Evolutionary conservation across 495 filamentous ascomycete species (phyloP), one percentile per base, ranked within the genome.

Genomic region (Neurospora terricola): DNA sequence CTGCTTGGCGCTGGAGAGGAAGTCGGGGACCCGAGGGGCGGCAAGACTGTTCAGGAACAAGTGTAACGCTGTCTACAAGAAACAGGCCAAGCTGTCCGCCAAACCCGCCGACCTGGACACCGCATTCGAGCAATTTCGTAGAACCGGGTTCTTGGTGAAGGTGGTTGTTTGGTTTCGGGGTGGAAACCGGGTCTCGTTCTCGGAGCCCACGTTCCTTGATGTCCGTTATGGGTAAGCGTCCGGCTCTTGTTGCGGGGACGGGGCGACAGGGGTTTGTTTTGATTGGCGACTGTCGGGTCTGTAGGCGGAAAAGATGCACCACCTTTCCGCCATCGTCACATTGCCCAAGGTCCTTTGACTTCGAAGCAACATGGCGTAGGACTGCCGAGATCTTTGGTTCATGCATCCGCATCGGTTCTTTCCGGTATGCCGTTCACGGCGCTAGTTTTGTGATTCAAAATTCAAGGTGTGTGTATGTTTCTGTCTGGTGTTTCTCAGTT

Each of bases 171-270:
- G 27, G 54, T 4, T 66, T 34, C 54, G 12, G 3, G 54, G 71
- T 71, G 74, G 74, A 78, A 77, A 78, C 74, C 70, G 79, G 79
- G 76, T 73, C 18, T 12, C 48, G 66, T 74, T 78, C 74, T 78
- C 79, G 79, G 79, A 80, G 73, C 71, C 74, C 75, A 74, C 73
- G 78, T 79, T 80, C 79, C 79, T 78, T 72, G 71, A 75, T 77
- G 69, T 72, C 76, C 79, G 11, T 70, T 73, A 77, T 72, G n/a
- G 76, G 79, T 66, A 79, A 80, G 72, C 54, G 74, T 71, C 72
- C 74, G 76, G 75, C 73, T 77, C 73, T 77, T 45, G 38, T 34
- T 72, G 76, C 73, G 76, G 79, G 78, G 72, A 38, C 43, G 43
- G 68, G 71, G 70, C 48, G 76, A 73, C 74, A 75, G 71, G 75